Base-by-base conservation (phyloP, 768 basidiomycete species). In the Dioszegia hungarica region DNA sequence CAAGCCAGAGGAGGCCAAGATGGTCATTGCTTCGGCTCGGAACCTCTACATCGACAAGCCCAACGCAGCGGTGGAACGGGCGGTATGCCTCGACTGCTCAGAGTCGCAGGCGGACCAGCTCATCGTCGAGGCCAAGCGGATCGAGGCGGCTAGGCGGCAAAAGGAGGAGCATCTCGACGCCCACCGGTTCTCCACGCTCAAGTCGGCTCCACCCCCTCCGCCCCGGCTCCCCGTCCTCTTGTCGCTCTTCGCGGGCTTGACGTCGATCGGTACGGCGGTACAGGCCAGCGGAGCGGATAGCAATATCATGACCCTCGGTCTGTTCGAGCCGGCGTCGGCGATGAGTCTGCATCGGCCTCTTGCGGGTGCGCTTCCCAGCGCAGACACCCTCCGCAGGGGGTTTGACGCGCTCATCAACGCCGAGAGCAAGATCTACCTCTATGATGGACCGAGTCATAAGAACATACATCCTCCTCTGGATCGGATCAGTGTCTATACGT, bases 351-450 rank as follows among this genome's bases (percentile, higher is more conserved):
- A 55, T 51, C 50, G 63, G 46, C 63, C 63, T 20, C 45, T 64
- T n/a, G 63, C 63, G 2, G 63, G 63, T 1, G 63, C 63, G 5
- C 45, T 64, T 10, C 63, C 63, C 6, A 57, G 48, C 20, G 36
- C 60, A 3, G 63, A 64, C 8, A 64, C 63, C 14, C 60, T 64
- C 14, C 43, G 57, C 28, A 11, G 41, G 28, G 63, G 63, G 11
- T 64, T 64, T 49, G 60, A 64, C 14, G 63, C 63, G 5, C 31
- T 64, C 3, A 34, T 64, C 27, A 61, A 64, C 34, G 60, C 63
- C 20, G 63, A 64, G 43, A 57, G 60, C 38, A 64, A 64, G 56
- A 53, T 64, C n/a, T 64, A 64, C 48, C 25, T 39, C 12, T 58
- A 51, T 20, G 60, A 52, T 17, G 48, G 54, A 2, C 59, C 63